Conservation (phyloP, 2,329 filamentous ascomycete genomes). For the Akanthomyces muscarius region DNA sequence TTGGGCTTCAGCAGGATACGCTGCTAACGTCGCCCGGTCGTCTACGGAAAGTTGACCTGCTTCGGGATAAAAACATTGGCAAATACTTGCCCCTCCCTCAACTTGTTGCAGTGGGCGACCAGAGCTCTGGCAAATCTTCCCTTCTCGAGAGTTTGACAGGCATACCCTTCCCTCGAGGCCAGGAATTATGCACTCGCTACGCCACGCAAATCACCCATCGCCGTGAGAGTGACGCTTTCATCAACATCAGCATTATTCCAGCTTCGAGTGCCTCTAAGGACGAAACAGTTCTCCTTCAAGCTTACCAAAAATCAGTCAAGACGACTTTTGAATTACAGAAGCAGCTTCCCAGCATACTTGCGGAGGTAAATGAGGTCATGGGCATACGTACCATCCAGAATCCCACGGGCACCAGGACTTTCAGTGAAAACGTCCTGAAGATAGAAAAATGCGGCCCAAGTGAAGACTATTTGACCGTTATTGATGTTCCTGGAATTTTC, state of each 20-base stretch:
- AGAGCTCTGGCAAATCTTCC: constrained; percentile 32
- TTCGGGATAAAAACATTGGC: constrained; percentile 26
- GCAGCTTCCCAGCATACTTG: constrained; percentile 31
- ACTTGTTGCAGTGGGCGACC: constrained; percentile 31
- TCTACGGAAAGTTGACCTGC: constrained; percentile 28
- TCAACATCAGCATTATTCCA: constrained; percentile 42
- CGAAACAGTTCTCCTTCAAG: too few species aligned
- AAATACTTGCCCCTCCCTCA: constrained; percentile 24
- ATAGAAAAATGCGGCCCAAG: constrained; percentile 42
- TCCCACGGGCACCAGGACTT: constrained; percentile 27
- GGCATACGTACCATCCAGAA: constrained; percentile 32
- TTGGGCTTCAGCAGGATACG: too few species aligned
- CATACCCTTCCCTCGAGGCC: constrained; percentile 29
- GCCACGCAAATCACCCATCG: constrained; percentile 30
- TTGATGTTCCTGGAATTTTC: constrained; percentile 54
- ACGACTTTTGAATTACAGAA: constrained; percentile 27
- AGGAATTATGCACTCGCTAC: constrained; percentile 30
- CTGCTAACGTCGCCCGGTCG: constrained; percentile 7
- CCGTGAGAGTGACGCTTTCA: constrained; percentile 32
- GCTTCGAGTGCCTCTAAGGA: constrained; percentile 21
- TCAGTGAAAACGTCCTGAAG: constrained; percentile 42
- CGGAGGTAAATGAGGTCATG: constrained; percentile 41
- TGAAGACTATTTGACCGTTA: constrained; percentile 46
- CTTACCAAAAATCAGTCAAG: constrained; percentile 19
- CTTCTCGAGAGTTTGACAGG: constrained; percentile 31